Base-by-base conservation (phyloP, 169 alveolate species). In the Fabrea salina region DNA sequence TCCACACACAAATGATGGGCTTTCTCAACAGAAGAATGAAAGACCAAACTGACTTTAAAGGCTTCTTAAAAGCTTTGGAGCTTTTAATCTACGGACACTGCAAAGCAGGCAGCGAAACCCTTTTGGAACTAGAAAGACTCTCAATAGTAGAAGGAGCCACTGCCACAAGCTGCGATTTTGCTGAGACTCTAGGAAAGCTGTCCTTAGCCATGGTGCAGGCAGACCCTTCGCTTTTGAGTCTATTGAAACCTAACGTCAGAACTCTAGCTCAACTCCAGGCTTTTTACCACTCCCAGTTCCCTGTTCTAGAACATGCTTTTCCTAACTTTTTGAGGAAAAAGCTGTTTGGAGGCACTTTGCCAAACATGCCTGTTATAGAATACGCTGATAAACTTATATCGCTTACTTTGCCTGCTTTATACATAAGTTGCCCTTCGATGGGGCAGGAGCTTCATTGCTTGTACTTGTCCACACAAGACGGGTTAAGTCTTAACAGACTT, bases 401-500 rank as follows among this genome's bases (percentile, higher is more conserved):
- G 25, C 54, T 41, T 64, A 13, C n/a, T 16, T 40, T 41, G n/a
- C 30, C 41, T 33, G 35, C 19, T 32, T 70, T 30, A 27, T 39
- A 30, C 7, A 6, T 25, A n/a, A 32, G 25, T 25, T 19, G 27
- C 4, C 67, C 37, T 22, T 27, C 68, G 4, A 16, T 25, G 13
- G 66, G 25, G n/a, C 25, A 16, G 16, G 49, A 70, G 16, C 47
- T 70, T 6, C 50, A 43, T 49, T 27, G 16, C 44, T 27, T 70
- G 6, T 50, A 2, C 35, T 37, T 70, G 25, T 70, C 79, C 13
- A 37, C 41, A 11, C 22, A 44, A 25, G 79, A 70, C 43, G 79
- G 79, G 13, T 35, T 70, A 4, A 70, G 79, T 22, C 49, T 70
- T 19, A 70, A 41, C 25, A 41, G 66, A 44, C 35, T 70, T 22